These are phyloP conservation scores for Oxytropis ochrocephala DNA, from an alignment of 306 rosid genomes.

Conservation along the genomic window DNA sequence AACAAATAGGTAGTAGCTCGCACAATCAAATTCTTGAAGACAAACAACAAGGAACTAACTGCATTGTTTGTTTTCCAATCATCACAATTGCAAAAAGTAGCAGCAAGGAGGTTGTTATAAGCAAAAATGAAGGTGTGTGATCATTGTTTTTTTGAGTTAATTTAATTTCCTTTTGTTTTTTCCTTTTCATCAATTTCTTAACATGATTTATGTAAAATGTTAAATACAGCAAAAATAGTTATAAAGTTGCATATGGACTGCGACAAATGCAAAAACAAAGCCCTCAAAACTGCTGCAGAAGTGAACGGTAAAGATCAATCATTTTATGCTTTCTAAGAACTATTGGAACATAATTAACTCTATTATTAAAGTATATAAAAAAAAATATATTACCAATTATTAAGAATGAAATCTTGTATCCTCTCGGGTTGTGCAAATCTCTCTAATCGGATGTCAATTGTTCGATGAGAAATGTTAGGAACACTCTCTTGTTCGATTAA, in stretches of 20 bases:
- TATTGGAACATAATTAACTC: not conserved
- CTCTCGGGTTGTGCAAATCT: no score
- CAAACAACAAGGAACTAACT: not conserved
- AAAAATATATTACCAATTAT: no score
- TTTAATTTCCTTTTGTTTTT: not conserved
- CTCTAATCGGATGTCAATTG: no score
- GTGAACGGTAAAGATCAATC: constrained; percentile 15
- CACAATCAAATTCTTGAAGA: constrained; percentile 7
- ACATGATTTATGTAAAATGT: not conserved
- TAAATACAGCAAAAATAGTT: constrained; percentile 26
- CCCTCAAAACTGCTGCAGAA: constrained; percentile 26
- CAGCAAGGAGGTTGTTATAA: no score
- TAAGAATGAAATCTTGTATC: no score
- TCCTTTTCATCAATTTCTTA: not conserved
- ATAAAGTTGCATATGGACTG: constrained; percentile 23
- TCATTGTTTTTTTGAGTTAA: not conserved
- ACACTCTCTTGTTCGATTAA: no score
- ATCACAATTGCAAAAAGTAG: not conserved
- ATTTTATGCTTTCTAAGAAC: not conserved
- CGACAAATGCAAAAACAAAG: constrained; percentile 30
- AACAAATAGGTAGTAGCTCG: not conserved
- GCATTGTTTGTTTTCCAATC: not conserved
- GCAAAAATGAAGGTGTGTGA: constrained; percentile 23
- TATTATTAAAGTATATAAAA: no score
- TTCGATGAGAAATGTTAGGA: no score